phyloP scores from a whole-genome alignment of 2,329 filamentous ascomycete genomes.

The Curvularia sp. region DNA sequence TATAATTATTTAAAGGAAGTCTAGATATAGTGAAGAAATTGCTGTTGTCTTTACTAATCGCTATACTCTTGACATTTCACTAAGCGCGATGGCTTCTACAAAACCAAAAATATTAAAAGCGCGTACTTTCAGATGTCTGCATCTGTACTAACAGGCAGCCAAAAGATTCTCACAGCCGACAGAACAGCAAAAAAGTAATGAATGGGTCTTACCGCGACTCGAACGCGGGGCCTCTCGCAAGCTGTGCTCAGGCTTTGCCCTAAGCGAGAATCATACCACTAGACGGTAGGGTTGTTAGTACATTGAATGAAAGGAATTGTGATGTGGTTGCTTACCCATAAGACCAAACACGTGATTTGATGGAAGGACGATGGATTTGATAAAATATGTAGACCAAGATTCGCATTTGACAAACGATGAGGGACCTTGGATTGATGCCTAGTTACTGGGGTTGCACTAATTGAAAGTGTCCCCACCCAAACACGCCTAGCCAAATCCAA shows the following conservation, averaged over 20 bases:
- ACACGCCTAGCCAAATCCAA: background rate
- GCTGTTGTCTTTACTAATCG: too few relatives aligned
- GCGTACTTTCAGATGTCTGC: background rate
- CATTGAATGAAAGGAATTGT: background rate
- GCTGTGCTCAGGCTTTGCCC: conserved; percentile 51
- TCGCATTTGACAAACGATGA: too few relatives aligned
- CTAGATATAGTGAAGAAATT: too few relatives aligned
- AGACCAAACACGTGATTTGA: conserved; percentile 6
- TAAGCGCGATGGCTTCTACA: too few relatives aligned
- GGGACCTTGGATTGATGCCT: background rate
- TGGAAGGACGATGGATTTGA: background rate
- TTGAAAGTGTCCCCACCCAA: background rate
- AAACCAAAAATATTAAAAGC: background rate
- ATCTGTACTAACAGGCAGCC: background rate
- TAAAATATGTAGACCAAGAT: background rate
- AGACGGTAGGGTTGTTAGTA: conserved; percentile 41
- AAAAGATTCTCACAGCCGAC: background rate
- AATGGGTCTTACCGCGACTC: conserved; percentile 15
- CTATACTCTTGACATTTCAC: too few relatives aligned
- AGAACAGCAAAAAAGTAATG: conserved; percentile 1
- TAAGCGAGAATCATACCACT: conserved; percentile 77
- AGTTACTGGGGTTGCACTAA: background rate
- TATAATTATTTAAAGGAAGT: too few relatives aligned
- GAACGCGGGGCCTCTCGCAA: conserved; percentile 13
- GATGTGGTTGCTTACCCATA: conserved; percentile 4